Conservation (phyloP, 192 early-diverging fungal genomes). For the Coemansia sp. region DNA sequence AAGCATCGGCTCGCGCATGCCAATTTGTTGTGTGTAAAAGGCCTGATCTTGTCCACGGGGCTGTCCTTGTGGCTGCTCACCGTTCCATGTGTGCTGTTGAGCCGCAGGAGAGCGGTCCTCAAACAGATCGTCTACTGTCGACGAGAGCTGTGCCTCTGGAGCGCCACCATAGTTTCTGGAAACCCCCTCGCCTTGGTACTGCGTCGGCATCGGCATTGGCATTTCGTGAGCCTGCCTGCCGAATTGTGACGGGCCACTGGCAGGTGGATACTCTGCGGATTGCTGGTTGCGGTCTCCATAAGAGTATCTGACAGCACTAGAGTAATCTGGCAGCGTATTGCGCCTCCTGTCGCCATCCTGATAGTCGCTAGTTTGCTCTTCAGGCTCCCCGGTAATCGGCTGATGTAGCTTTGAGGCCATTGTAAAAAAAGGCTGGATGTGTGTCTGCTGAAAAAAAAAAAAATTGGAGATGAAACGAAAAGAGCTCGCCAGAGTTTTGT, state of each 20-base stretch:
- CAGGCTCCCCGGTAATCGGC: conserved; percentile 16
- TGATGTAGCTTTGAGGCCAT: conserved; percentile 28
- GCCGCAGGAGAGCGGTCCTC: conserved; percentile 10
- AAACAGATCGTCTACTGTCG: conserved; percentile 9
- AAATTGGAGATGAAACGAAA: too few species aligned
- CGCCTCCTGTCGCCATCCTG: background rate
- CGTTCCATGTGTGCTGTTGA: conserved; percentile 13
- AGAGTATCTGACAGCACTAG: background rate
- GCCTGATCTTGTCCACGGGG: background rate
- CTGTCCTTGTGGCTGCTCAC: background rate
- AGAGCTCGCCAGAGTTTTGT: background rate
- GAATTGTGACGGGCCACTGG: background rate
- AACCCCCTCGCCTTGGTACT: background rate
- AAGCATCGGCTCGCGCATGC: conserved; percentile 29
- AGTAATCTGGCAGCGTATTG: background rate
- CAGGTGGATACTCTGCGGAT: background rate
- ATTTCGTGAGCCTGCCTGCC: background rate
- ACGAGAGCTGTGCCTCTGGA: conserved; percentile 2
- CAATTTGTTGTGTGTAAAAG: background rate
- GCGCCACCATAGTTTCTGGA: background rate
- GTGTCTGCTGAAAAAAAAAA: too few species aligned
- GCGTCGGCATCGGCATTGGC: background rate
- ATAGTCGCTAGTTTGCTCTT: background rate
- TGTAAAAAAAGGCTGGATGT: background rate
- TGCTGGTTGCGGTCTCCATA: background rate